phyloP scores from a whole-genome alignment of 176 grass and related monocot genomes.

The Carex cristatella region DNA sequence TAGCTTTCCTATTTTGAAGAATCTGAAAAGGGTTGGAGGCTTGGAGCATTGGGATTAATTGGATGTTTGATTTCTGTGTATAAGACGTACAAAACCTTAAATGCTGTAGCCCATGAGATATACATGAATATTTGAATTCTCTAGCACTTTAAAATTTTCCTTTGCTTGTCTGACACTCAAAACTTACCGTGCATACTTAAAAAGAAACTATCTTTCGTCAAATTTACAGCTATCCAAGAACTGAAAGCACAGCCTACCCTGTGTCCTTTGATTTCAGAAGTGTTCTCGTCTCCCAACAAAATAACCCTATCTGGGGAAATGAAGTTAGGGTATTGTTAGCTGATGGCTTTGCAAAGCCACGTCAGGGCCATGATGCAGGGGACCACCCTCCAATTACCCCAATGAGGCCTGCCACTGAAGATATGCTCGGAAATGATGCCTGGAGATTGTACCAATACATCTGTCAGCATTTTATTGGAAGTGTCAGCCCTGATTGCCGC shows the following conservation, averaged over 20 bases:
- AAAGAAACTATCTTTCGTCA: constrained; percentile 31
- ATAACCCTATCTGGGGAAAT: constrained; percentile 76
- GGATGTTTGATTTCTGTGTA: neutral
- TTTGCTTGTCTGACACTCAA: neutral
- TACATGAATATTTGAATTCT: neutral
- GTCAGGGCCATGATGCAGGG: constrained; percentile 77
- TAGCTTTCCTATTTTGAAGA: neutral
- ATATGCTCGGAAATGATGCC: constrained; percentile 74
- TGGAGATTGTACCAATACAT: constrained; percentile 95
- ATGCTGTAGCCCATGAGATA: neutral
- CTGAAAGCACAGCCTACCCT: constrained; percentile 92
- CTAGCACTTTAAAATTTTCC: neutral
- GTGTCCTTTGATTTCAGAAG: constrained; percentile 87
- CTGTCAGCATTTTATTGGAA: constrained; percentile 93
- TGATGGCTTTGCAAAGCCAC: constrained; percentile 71
- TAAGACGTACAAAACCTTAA: neutral
- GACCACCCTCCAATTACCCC: constrained; percentile 96
- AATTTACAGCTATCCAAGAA: constrained; percentile 75
- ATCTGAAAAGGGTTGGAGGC: neutral
- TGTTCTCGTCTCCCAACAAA: constrained; percentile 51
- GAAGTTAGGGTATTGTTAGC: constrained; percentile 54
- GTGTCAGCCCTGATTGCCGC: constrained; percentile 73
- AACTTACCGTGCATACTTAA: neutral
- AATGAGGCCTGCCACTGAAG: constrained; percentile 80
- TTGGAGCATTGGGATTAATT: neutral